These are phyloP conservation scores for Pseudozyma hubeiensis DNA, from an alignment of 1,284 basidiomycete species.

Conservation along the genomic window DNA sequence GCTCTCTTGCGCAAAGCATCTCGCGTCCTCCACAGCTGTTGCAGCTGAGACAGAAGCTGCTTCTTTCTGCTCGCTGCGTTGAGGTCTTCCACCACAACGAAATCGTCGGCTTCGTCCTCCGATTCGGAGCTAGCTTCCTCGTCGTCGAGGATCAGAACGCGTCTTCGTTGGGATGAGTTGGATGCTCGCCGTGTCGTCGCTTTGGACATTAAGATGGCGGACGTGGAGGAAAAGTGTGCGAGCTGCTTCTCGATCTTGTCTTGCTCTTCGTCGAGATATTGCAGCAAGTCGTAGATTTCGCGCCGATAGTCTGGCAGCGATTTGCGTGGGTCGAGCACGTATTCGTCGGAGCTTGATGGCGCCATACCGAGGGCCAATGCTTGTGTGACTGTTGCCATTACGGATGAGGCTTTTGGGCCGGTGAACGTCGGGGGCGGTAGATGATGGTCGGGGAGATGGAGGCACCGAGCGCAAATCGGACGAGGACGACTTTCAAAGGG, in stretches of 20 bases:
- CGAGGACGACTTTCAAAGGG: no score
- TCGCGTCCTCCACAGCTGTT: constrained; percentile 41
- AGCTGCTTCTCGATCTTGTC: constrained; percentile 47
- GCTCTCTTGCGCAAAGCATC: constrained; percentile 32
- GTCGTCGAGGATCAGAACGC: constrained; percentile 1
- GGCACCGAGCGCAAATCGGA: no score
- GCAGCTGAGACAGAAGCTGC: constrained; percentile 39
- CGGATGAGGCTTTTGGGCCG: background rate
- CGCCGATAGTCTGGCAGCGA: constrained; percentile 44
- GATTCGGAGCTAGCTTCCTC: constrained; percentile 22
- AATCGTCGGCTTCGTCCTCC: constrained; percentile 38
- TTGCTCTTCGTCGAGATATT: constrained; percentile 48
- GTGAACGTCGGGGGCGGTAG: background rate
- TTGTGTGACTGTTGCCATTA: constrained; percentile 19
- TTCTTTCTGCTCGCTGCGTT: constrained; percentile 31
- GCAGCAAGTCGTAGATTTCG: constrained; percentile 48
- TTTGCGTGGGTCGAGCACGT: constrained; percentile 41
- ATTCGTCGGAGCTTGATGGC: constrained; percentile 14
- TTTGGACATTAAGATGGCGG: background rate
- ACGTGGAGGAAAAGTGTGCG: constrained; percentile 13
- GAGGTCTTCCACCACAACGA: constrained; percentile 44
- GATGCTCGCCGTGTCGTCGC: constrained; percentile 9
- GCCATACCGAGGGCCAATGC: constrained; percentile 1
- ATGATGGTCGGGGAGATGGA: no score
- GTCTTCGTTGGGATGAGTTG: constrained; percentile 4